Percentiles rank a stretch among this genome's conserved stretches.
Conservation (phyloP, 2,329 filamentous ascomycete species). For the Hymenoscyphus repandus region DNA sequence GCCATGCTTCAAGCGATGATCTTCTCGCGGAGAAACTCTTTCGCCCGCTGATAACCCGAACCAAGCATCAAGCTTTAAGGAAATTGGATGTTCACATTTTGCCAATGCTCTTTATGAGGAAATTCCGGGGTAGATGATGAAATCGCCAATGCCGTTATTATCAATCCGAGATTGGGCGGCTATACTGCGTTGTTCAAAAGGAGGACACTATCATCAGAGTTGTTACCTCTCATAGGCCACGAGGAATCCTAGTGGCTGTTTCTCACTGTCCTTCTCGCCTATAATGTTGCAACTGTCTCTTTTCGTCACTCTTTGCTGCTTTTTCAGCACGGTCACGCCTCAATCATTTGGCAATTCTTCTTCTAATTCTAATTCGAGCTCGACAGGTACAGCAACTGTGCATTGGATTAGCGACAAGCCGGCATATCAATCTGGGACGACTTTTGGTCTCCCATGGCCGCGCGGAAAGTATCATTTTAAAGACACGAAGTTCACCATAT, state of each 20-base stretch:
- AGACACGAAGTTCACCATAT: conserved; percentile 14
- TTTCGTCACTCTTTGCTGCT: conserved; percentile 3
- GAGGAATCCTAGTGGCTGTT: neutral
- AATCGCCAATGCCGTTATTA: no score
- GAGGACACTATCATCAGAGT: no score
- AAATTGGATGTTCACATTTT: no score
- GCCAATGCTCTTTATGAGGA: no score
- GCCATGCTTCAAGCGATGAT: no score
- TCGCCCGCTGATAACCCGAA: no score
- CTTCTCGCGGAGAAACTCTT: no score
- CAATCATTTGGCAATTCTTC: conserved; percentile 5
- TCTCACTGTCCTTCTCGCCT: neutral
- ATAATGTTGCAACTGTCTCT: conserved; percentile 1
- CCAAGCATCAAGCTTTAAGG: no score
- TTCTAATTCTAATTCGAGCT: conserved; percentile 1
- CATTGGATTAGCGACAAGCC: conserved; percentile 20
- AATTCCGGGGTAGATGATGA: no score
- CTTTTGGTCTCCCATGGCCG: conserved; percentile 21
- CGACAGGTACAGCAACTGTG: conserved; percentile 7
- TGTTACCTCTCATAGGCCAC: no score
- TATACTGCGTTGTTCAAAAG: no score
- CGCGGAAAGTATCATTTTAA: conserved; percentile 11
- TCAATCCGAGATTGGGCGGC: no score
- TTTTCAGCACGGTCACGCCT: conserved; percentile 1
- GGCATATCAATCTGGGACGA: conserved; percentile 15